A percentile compares a stretch with the other conserved stretches of the same genome.
These are phyloP conservation scores for Blumeriella jaapii DNA, from an alignment of 2,329 filamentous ascomycete species.

Conservation along the genomic window DNA sequence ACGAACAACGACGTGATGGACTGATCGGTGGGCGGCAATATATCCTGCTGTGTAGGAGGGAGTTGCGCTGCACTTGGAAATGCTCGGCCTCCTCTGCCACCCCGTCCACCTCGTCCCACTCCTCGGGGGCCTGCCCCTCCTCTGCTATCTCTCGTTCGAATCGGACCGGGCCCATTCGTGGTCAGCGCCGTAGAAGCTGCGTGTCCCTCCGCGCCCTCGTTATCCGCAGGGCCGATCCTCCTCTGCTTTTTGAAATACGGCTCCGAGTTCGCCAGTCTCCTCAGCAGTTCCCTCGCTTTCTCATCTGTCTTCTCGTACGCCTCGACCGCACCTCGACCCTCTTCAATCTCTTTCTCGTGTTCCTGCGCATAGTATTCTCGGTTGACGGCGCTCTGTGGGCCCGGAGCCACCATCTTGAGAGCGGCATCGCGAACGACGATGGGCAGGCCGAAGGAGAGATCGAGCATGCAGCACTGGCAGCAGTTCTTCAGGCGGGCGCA, in stretches of 20 bases:
- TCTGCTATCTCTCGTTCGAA: conserved; percentile 59
- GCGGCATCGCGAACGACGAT: conserved; percentile 93
- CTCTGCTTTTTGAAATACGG: conserved; percentile 90
- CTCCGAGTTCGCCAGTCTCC: conserved; percentile 79
- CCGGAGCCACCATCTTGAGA: conserved; percentile 93
- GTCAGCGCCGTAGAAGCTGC: conserved; percentile 30
- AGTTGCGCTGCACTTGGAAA: conserved; percentile 63
- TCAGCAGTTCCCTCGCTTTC: conserved; percentile 80
- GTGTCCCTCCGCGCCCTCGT: conserved; percentile 32
- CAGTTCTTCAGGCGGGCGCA: conserved; percentile 97
- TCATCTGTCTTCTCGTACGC: conserved; percentile 96
- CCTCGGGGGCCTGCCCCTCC: conserved; percentile 34
- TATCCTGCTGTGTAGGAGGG: conserved; percentile 75
- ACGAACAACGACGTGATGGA: conserved; percentile 91
- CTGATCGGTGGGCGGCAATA: conserved; percentile 68
- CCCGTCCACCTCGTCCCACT: conserved; percentile 28
- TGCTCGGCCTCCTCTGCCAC: conserved; percentile 35
- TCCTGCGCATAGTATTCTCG: conserved; percentile 97
- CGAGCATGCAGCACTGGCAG: conserved; percentile 97
- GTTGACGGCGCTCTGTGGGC: conserved; percentile 86
- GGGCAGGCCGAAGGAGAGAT: conserved; percentile 88
- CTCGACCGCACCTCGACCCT: conserved; percentile 73
- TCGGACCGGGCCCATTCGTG: conserved; percentile 56
- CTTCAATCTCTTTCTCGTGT: conserved; percentile 89
- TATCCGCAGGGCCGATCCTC: conserved; percentile 50